Conservation (phyloP, 2,329 filamentous ascomycete genomes). For the Penicillium frequentans region DNA sequence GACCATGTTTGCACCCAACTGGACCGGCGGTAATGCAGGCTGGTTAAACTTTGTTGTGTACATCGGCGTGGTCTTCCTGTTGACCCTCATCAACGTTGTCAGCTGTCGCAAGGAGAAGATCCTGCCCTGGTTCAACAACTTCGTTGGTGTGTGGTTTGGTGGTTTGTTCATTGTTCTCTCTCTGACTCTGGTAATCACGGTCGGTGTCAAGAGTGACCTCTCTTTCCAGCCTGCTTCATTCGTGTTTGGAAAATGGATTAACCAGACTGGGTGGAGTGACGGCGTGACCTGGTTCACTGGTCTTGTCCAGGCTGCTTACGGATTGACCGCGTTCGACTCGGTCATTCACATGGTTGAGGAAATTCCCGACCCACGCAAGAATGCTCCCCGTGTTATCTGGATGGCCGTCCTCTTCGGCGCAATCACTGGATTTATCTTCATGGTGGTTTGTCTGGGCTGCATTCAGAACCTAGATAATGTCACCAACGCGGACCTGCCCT, state of each 20-base stretch:
- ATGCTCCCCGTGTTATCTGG: constrained; percentile 55
- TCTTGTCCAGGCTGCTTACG: constrained; percentile 58
- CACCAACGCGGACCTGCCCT: constrained; percentile 46
- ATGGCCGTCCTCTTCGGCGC: constrained; percentile 53
- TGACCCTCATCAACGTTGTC: constrained; percentile 54
- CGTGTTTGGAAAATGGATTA: constrained; percentile 55
- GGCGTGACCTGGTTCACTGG: constrained; percentile 61
- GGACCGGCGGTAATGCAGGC: constrained; percentile 46
- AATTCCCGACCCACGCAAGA: constrained; percentile 53
- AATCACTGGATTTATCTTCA: constrained; percentile 53
- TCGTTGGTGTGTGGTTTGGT: constrained; percentile 55
- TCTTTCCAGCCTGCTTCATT: constrained; percentile 52
- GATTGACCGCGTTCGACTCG: constrained; percentile 58
- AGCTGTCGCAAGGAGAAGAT: constrained; percentile 52
- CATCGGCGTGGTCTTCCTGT: constrained; percentile 48
- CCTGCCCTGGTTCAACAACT: constrained; percentile 57
- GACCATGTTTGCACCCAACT: constrained; percentile 52
- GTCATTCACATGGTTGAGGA: constrained; percentile 62
- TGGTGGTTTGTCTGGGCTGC: constrained; percentile 54
- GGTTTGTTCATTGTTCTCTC: constrained; percentile 55
- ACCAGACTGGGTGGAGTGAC: constrained; percentile 54
- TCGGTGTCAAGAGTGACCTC: constrained; percentile 48
- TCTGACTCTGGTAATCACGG: constrained; percentile 53
- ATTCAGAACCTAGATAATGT: constrained; percentile 50
- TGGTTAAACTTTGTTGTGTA: constrained; percentile 60